Base-by-base conservation (phyloP, 1,139 yeast species). In the Arxiozyma slooffiae region DNA sequence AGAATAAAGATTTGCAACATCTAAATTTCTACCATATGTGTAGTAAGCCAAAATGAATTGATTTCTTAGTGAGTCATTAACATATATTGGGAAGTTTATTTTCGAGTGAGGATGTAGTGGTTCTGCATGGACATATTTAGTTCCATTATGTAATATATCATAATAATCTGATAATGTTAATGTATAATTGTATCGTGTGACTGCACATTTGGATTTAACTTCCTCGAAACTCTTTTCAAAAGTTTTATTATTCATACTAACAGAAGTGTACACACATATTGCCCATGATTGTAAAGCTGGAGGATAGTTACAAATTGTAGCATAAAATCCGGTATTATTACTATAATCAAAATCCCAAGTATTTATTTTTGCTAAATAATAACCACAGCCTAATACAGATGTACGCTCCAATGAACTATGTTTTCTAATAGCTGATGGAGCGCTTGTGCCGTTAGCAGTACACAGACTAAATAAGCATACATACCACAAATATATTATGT, bases 211-310 rank as follows among this genome's bases (percentile, higher is more conserved):
- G 47, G 16, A 55, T 42, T 7, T 44, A 3, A 58, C 44, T 21
- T 49, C 46, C 16, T 21, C 43, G 14, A 57, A 48, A 41, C 59
- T 56, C 17, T 50, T 54, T 16, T 49, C 53, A 46, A 57, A 58
- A 1, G 46, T 37, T 16, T 20, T 17, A 11, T 48, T 40, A 9
- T 45, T 38, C 16, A 45, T 14, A 6, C 30, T 26, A 2, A 26
- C 40, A 41, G 57, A 50, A 34, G 56, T 58, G 38, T 50, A 46
- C 2, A 59, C 53, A 41, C 63, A 60, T 6, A 50, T 38, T 3
- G 57, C 37, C 59, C 58, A 55, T 9, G 61, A 55, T 26, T 53
- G 57, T n/a, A 59, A 53, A 7, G 63, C 62, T 1, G 61, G 61
- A 30, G 48, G 52, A 46, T 56, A 60, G 16, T 39, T 52, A 41